Evolutionary conservation across 495 filamentous ascomycete species (phyloP), one percentile per base, ranked within the genome.

Genomic region (Podospora conica): DNA sequence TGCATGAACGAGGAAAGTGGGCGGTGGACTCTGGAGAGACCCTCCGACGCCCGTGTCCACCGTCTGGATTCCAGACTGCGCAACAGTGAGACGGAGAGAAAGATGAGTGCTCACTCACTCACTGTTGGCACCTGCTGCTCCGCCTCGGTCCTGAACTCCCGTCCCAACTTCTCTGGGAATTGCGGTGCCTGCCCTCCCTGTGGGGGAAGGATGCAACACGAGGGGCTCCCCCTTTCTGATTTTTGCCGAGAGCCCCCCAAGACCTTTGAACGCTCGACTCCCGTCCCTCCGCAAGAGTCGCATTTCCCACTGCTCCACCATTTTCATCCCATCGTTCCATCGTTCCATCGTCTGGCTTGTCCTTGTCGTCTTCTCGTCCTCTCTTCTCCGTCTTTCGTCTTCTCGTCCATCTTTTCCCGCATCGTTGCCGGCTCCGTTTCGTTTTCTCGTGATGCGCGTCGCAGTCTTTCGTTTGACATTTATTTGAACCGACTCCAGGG

Each of bases 401-500:
- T 55, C 58, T 48, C 31, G 22, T 25, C 33, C 31, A 48, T 67
- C 65, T 53, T 66, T 57, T 66, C 63, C 57, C 33, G 22, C 63
- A 64, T 68, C 64, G 40, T 64, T 63, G 33, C 22, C 53, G 65
- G 22, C 64, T 54, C 28, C 60, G 55, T 61, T 48, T 48, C 40
- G 40, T 11, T 8, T 48, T n/a, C 67, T 29, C 40, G 55, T 53
- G 28, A 66, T 66, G 65, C 67, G 70, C 65, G 67, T 58, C 64
- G 67, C 70, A 72, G 68, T 57, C 71, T 64, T 65, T 75, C 73
- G 70, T 74, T 75, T 65, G 60, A 40, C 28, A 64, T 70, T 65
- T n/a, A 59, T 69, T 58, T 68, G 64, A 71, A 61, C 58, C 56
- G 23, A 21, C 56, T 31, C 60, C 65, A 62, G 66, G 70, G 66